Evolutionary conservation across 2,329 filamentous ascomycete genomes (phyloP), one percentile per base, ranked within the genome.

Genomic region (Cryphonectria nitschkei): DNA sequence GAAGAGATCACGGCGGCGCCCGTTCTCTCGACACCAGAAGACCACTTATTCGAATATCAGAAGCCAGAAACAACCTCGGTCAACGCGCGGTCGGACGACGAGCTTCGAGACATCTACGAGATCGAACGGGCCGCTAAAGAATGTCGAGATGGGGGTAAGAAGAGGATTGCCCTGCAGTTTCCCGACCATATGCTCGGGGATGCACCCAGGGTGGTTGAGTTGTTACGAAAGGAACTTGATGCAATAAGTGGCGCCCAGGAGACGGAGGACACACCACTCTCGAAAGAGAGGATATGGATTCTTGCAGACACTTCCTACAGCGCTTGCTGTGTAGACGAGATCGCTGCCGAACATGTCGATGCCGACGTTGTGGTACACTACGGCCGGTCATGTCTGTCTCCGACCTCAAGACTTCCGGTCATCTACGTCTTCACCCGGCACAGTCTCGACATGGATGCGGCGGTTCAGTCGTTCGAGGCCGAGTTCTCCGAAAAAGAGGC

Each of bases 281-380:
- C 56, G 29, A 43, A 65, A 11, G 77, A 78, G 41, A 78, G 85
- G 73, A 85, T 98, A 67, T 97, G 93, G 76, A 95, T 99, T 72
- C 84, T 99, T 26, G 96, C 92, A 43, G 96, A 99, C 80, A 98
- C 96, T 2, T 98, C 95, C 1, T 99, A 98, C 81, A 97, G 96
- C 72, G 92, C 95, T 0, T 99, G 96, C 82, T 99, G 96, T 77
- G 95, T 98, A 26, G 96, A 99, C 77, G 96, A 99, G 82, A 91
- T 98, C 56, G 96, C 96, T 0, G 96, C 96, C 2, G 95, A 99
- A 80, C 96, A 99, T 79, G 92, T 94, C 22, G 88, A 94, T 76
- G 95, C 96, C 8, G 92, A 98, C 73, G 93, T 94, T 0, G 93
- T 98, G 1, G 91, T 99, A 19, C 96, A 99, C 79, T 99, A 98